Conservation (phyloP, 2,329 filamentous ascomycete genomes). For the Colletotrichum spaethianum region DNA sequence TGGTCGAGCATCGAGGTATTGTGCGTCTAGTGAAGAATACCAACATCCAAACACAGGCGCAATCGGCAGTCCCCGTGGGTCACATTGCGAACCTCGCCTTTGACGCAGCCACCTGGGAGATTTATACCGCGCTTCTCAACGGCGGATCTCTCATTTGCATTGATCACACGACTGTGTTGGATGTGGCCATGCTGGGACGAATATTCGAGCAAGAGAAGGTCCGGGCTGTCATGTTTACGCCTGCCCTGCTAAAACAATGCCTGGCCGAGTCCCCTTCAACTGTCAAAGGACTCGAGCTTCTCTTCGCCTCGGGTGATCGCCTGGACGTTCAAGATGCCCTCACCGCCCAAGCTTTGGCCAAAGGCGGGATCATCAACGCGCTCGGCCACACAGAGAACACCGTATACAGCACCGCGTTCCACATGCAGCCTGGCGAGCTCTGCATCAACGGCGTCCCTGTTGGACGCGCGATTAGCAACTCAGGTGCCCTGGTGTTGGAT, state of each 20-base stretch:
- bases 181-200: slow-evolving; percentile 32
- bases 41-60: neutral
- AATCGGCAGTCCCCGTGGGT: neutral
- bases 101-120: slow-evolving; percentile 43
- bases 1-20: slow-evolving; percentile 46
- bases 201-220: slow-evolving; percentile 50
- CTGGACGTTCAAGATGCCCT: slow-evolving; percentile 11
- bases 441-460: slow-evolving; percentile 42
- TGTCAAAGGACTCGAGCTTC: slow-evolving; percentile 51
- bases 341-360: slow-evolving; percentile 8
- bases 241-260: slow-evolving; percentile 36
- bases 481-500: slow-evolving; percentile 45
- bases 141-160: slow-evolving; percentile 44
- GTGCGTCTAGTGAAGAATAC: slow-evolving; percentile 28
- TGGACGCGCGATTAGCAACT: slow-evolving; percentile 43
- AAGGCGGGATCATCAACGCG: slow-evolving; percentile 19
- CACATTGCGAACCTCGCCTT: slow-evolving; percentile 42
- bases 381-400: slow-evolving; percentile 44
- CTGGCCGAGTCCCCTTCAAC: slow-evolving; percentile 52
- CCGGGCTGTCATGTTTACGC: slow-evolving; percentile 49
- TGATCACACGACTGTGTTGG: slow-evolving; percentile 36
- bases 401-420: slow-evolving; percentile 38
- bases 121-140: slow-evolving; percentile 42
- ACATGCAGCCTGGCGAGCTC: slow-evolving; percentile 6
- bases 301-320: slow-evolving; percentile 53